A percentile compares a stretch with the other conserved stretches of the same genome.
These are phyloP conservation scores for Euphorbia lathyris DNA, from an alignment of 345 rosid genomes.

Conservation along the genomic window DNA sequence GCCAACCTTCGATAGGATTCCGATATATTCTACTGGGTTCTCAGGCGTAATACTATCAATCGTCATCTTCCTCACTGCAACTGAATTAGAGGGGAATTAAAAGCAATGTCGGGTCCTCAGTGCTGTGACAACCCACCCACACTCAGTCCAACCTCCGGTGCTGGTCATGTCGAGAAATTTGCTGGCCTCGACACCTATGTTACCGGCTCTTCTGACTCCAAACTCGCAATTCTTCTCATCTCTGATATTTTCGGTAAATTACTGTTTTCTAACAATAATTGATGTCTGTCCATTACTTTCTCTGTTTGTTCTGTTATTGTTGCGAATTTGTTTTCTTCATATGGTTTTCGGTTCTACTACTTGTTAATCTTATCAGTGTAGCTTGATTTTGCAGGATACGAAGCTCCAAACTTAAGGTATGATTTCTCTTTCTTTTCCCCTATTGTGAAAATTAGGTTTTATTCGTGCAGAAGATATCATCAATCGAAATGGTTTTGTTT, in stretches of 20 bases:
- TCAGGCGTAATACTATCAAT: too few species aligned
- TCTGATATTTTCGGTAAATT: conserved; percentile 53
- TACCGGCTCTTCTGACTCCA: conserved; percentile 55
- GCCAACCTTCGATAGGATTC: too few species aligned
- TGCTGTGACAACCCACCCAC: conserved; percentile 75
- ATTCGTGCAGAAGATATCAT: background rate
- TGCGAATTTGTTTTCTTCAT: background rate
- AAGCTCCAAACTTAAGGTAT: conserved; percentile 81
- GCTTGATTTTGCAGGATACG: conserved; percentile 55
- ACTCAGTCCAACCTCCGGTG: conserved; percentile 45
- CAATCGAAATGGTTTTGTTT: background rate
- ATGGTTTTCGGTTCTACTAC: background rate
- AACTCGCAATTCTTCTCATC: conserved; percentile 56
- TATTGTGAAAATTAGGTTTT: background rate
- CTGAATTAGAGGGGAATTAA: too few species aligned
- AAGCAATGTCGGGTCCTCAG: conserved; percentile 58
- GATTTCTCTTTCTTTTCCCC: background rate
- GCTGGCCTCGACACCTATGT: conserved; percentile 66
- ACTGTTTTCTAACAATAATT: background rate
- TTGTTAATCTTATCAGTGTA: conserved; percentile 16
- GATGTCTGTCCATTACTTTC: background rate
- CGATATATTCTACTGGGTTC: too few species aligned
- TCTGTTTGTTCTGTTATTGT: background rate
- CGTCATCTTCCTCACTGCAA: too few species aligned
- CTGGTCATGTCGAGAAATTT: conserved; percentile 55